These are phyloP conservation scores for Penicillium taxi DNA, from an alignment of 495 filamentous ascomycete species.

Conservation along the genomic window DNA sequence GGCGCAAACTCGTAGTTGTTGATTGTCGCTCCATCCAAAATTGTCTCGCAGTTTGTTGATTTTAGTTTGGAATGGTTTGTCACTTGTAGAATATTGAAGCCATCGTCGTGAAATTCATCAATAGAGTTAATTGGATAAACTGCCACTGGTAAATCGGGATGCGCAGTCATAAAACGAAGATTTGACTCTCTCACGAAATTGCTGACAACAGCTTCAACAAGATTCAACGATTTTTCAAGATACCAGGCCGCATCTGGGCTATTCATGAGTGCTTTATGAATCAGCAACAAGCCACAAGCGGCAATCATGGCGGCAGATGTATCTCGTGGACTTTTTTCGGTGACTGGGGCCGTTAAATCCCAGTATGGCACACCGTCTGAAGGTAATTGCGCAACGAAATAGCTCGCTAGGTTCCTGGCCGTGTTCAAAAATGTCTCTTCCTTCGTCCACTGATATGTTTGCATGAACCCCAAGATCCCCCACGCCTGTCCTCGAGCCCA, in stretches of 20 bases:
- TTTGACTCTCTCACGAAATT: no score
- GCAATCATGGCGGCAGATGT: slow-evolving; percentile 37
- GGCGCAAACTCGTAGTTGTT: slow-evolving; percentile 34
- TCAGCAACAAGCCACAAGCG: slow-evolving; percentile 32
- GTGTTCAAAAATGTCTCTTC: slow-evolving; percentile 28
- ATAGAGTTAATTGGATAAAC: no score
- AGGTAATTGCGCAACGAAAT: slow-evolving; percentile 31
- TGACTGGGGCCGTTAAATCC: slow-evolving; percentile 36
- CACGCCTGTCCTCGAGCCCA: slow-evolving; percentile 43
- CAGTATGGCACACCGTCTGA: slow-evolving; percentile 31
- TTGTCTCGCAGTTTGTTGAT: slow-evolving; percentile 12
- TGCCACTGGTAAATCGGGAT: no score
- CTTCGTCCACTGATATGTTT: slow-evolving; percentile 38
- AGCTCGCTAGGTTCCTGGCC: slow-evolving; percentile 24
- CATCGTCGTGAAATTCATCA: no score
- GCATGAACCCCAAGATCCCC: slow-evolving; percentile 39
- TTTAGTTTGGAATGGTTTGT: no score
- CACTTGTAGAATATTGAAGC: no score
- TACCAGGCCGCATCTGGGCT: no score
- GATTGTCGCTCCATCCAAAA: slow-evolving; percentile 28
- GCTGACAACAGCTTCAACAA: no score
- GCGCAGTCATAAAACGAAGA: no score
- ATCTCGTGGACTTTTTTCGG: slow-evolving; percentile 21
- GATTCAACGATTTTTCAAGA: no score
- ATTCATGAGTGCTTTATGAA: slow-evolving; percentile 31